These are phyloP conservation scores for Litsea cubeba DNA, from an alignment of 164 flowering plant species.

Conservation along the genomic window DNA sequence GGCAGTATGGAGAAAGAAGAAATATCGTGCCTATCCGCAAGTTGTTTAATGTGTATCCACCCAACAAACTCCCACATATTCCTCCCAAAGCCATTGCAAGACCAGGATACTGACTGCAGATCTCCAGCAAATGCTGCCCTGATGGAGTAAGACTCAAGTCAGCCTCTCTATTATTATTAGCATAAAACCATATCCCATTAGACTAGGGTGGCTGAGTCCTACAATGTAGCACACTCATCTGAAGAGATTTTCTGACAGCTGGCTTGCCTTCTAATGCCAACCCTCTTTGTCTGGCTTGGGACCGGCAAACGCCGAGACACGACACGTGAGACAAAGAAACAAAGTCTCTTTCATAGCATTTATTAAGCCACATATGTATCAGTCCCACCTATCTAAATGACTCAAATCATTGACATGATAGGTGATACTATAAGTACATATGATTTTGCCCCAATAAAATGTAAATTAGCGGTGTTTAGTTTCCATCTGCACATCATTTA, in stretches of 20 bases:
- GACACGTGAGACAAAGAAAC: too few species aligned
- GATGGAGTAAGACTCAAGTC: slow-evolving; percentile 14
- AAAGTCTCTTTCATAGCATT: background rate
- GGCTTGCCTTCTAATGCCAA: too few species aligned
- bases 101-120: slow-evolving; percentile 87
- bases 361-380: background rate
- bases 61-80: slow-evolving; percentile 78
- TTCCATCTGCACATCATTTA: background rate
- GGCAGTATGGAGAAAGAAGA: slow-evolving; percentile 73
- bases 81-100: slow-evolving; percentile 94
- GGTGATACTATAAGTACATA: background rate
- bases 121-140: slow-evolving; percentile 94
- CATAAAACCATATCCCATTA: background rate
- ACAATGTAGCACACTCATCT: too few species aligned
- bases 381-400: background rate
- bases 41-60: slow-evolving; percentile 72
- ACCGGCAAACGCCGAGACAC: too few species aligned
- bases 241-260: too few species aligned
- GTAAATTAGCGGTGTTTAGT: background rate
- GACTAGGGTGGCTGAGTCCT: too few species aligned
- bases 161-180: background rate
- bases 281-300: too few species aligned
- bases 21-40: slow-evolving; percentile 59
- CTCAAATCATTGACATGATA: background rate
- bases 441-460: too few species aligned